Evolutionary conservation across 1,139 yeast genomes (phyloP).

Genomic region (Geotrichum siamense): DNA sequence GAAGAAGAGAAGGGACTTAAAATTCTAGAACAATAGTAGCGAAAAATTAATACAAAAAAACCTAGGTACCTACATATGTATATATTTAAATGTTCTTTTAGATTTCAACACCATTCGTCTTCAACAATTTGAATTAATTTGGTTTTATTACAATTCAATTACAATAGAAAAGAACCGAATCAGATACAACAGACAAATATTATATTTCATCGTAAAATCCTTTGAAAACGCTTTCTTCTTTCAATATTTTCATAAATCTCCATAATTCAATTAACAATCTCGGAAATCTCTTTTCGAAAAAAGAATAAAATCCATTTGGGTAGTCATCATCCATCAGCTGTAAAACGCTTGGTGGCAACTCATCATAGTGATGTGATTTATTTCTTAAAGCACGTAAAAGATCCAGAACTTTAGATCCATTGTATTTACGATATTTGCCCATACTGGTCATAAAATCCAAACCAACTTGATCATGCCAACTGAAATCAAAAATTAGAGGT

Average conservation of each 20-base stretch:
- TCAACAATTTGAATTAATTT: too few species aligned
- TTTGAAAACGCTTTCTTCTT: constrained; percentile 1
- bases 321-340: constrained; percentile 4
- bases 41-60: too few species aligned
- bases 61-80: too few species aligned
- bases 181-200: too few species aligned
- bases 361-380: constrained; percentile 6
- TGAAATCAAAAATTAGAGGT: background rate
- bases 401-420: constrained; percentile 2
- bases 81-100: too few species aligned
- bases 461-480: constrained; percentile 2
- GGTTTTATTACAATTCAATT: too few species aligned
- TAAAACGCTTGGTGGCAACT: background rate
- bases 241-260: background rate
- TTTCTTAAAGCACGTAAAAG: constrained; percentile 1
- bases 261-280: background rate
- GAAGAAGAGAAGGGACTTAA: too few species aligned
- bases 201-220: background rate
- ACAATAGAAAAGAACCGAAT: too few species aligned
- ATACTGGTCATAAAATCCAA: constrained; percentile 2
- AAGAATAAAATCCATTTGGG: constrained; percentile 1
- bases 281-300: constrained; percentile 2
- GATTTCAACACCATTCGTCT: too few species aligned
- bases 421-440: constrained; percentile 4
- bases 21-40: too few species aligned